Conservation (phyloP, 2,329 filamentous ascomycete species). For the Dactylellina cionopaga region DNA sequence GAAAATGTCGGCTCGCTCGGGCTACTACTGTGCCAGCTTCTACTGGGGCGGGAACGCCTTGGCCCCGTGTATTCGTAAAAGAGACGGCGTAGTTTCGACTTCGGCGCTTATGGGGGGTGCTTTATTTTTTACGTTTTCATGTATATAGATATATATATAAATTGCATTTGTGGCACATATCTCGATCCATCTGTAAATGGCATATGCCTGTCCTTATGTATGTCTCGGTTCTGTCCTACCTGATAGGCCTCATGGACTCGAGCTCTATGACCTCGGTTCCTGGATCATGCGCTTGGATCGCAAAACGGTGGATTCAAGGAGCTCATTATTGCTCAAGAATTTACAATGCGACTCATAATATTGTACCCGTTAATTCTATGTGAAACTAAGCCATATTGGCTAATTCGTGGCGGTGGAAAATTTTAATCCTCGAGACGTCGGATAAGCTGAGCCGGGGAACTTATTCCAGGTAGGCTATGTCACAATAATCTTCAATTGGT, state of each 20-base stretch:
- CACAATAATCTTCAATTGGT: background rate
- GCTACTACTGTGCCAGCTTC: constrained; percentile 19
- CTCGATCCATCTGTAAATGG: constrained; percentile 6
- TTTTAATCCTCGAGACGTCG: constrained; percentile 13
- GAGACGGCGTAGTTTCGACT: constrained; percentile 36
- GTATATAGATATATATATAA: too few relatives aligned
- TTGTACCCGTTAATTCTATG: constrained; percentile 14
- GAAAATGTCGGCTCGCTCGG: constrained; percentile 23
- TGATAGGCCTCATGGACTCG: constrained; percentile 41
- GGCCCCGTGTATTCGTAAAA: constrained; percentile 31
- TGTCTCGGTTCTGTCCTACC: constrained; percentile 41
- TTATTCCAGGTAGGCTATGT: constrained; percentile 43
- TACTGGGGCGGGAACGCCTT: constrained; percentile 31
- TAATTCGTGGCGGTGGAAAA: constrained; percentile 23
- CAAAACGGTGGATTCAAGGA: constrained; percentile 39
- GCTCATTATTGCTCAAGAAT: constrained; percentile 21
- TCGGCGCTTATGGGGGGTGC: constrained; percentile 34
- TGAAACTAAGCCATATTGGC: constrained; percentile 35
- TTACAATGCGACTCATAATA: constrained; percentile 29
- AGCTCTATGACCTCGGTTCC: constrained; percentile 7
- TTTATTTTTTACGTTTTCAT: constrained; percentile 5
- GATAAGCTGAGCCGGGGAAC: constrained; percentile 21
- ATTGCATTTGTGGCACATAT: constrained; percentile 28
- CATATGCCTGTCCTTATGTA: constrained; percentile 32
- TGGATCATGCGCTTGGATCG: constrained; percentile 19